A percentile compares a stretch with the other conserved stretches of the same genome.
phyloP scores from a whole-genome alignment of 176 grass and related monocot species.

The Aegilops speltoides region DNA sequence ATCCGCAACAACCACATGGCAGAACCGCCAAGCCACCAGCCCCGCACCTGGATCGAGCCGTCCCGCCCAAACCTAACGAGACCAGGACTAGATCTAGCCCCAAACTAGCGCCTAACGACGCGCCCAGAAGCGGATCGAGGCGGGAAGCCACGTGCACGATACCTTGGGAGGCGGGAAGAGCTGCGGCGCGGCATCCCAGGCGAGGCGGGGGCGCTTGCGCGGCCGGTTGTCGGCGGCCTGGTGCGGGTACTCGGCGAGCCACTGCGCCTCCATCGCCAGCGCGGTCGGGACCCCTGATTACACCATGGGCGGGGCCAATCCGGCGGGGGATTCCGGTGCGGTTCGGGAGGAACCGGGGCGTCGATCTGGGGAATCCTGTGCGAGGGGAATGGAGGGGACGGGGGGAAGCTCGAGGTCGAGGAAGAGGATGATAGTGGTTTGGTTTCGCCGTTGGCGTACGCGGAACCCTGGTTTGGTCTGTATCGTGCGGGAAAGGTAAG shows the following conservation, averaged over 20 bases:
- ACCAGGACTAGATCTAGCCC: conserved; percentile 18
- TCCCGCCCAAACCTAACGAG: conserved; percentile 15
- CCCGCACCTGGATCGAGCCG: not conserved
- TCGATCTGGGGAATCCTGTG: not conserved
- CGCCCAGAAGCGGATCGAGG: conserved; percentile 8
- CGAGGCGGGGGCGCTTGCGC: conserved; percentile 70
- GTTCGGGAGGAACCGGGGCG: not conserved
- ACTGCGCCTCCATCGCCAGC: conserved; percentile 79
- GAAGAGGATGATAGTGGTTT: not conserved
- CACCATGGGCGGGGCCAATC: conserved; percentile 18
- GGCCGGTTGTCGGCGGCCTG: conserved; percentile 69
- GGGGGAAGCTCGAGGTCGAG: conserved; percentile 25
- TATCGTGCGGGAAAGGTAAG: not conserved
- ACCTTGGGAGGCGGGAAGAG: conserved; percentile 70
- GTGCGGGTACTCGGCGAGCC: conserved; percentile 79
- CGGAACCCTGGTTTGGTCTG: conserved; percentile 40
- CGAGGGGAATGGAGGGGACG: not conserved
- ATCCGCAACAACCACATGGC: not conserved
- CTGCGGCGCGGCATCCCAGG: conserved; percentile 69
- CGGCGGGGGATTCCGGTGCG: not conserved
- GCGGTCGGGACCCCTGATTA: conserved; percentile 25
- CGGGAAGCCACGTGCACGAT: not conserved
- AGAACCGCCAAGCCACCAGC: not conserved
- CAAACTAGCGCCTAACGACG: not conserved
- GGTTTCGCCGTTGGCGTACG: conserved; percentile 39